A percentile compares a stretch with the other conserved stretches of the same genome.
Evolutionary conservation across 2,329 filamentous ascomycete species (phyloP).

Genomic region (Metarhizium brunneum): DNA sequence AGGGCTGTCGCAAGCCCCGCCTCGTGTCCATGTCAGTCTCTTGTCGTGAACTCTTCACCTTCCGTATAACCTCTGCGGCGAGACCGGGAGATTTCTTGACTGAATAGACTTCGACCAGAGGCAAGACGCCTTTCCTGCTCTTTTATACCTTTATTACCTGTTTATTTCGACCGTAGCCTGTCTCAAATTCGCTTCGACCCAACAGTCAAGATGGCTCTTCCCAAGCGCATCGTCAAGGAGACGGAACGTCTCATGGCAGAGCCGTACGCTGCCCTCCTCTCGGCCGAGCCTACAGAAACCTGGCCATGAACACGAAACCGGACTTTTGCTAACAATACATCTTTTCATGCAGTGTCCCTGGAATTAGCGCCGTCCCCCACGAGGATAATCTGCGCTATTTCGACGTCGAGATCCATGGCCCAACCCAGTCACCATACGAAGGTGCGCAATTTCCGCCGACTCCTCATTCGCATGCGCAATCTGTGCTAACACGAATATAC

Average conservation of each 20-base stretch:
- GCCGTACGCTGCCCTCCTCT: constrained; percentile 53
- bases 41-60: not conserved
- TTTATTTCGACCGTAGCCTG: not conserved
- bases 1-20: constrained; percentile 10
- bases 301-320: not conserved
- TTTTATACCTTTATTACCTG: not conserved
- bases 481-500: not conserved
- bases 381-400: constrained; percentile 98
- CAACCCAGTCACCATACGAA: constrained; percentile 88
- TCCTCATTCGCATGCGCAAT: not conserved
- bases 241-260: constrained; percentile 95
- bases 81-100: not conserved
- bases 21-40: constrained; percentile 1
- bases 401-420: constrained; percentile 92
- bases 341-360: constrained; percentile 61
- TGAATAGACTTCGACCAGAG: not conserved
- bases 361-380: constrained; percentile 91
- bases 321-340: not conserved
- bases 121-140: not conserved
- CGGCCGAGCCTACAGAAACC: constrained; percentile 4
- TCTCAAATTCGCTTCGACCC: not conserved
- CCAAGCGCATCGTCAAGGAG: constrained; percentile 97
- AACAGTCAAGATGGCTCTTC: constrained; percentile 56
- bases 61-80: not conserved
- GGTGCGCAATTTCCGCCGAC: constrained; percentile 40